Percentiles rank a stretch among this genome's conserved stretches.
These are phyloP conservation scores for Lentinula novae-zelandiae DNA, from an alignment of 1,284 basidiomycete genomes.

Conservation along the genomic window DNA sequence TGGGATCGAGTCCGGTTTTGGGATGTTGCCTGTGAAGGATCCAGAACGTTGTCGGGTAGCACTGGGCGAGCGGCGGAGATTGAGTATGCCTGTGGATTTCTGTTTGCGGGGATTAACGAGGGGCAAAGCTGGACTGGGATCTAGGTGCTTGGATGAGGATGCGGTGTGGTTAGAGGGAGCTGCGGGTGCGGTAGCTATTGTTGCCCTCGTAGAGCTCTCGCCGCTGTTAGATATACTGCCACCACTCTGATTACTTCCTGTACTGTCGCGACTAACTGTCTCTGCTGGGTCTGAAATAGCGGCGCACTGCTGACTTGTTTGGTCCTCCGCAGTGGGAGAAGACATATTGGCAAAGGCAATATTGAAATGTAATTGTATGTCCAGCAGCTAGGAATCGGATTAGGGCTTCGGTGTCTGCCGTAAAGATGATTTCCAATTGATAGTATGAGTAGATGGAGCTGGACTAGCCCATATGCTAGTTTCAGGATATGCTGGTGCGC, in stretches of 20 bases:
- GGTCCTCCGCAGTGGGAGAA: neutral
- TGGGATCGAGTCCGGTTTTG: neutral
- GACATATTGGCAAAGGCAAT: neutral
- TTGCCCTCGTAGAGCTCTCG: neutral
- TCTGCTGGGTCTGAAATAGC: neutral
- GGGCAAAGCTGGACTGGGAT: neutral
- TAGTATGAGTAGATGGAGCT: too few species aligned
- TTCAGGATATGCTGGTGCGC: too few species aligned
- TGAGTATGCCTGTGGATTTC: conserved; percentile 8
- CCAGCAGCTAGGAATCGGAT: neutral
- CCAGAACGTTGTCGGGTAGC: neutral
- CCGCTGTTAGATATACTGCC: neutral
- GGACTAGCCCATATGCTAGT: too few species aligned
- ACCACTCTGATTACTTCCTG: neutral
- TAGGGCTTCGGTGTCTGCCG: neutral
- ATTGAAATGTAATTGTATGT: neutral
- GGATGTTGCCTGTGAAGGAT: neutral
- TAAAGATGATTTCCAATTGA: too few species aligned
- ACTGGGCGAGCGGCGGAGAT: neutral
- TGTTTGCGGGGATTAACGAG: conserved; percentile 3
- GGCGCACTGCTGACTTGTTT: neutral
- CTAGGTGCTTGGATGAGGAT: neutral
- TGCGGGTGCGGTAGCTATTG: neutral
- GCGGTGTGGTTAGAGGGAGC: neutral
- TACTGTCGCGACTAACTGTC: neutral